phyloP scores from a whole-genome alignment of 257 asterid genomes.

The Fraxinus pennsylvanica region DNA sequence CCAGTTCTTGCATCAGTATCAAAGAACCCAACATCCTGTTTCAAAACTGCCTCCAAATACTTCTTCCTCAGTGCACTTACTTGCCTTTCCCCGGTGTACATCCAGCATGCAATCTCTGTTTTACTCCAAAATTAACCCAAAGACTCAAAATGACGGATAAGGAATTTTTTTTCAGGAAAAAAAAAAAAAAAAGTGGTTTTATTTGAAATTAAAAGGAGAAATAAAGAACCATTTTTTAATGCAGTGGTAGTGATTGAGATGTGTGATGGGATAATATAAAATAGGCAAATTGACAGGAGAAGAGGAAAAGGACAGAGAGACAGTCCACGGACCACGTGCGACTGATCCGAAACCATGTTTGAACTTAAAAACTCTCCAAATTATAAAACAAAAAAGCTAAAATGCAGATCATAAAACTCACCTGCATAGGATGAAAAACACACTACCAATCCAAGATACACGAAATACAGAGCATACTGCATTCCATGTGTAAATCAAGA shows the following conservation, averaged over 20 bases:
- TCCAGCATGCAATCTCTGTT: constrained; percentile 96
- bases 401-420: constrained; percentile 43
- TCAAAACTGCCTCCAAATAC: constrained; percentile 90
- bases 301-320: constrained; percentile 61
- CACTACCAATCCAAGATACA: constrained; percentile 87
- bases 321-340: constrained; percentile 98
- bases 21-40: constrained; percentile 98
- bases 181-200: not conserved
- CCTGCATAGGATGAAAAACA: constrained; percentile 98
- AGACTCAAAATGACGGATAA: not conserved
- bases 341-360: constrained; percentile 39
- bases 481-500: constrained; percentile 15
- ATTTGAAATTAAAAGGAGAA: not conserved
- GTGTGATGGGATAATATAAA: constrained; percentile 49
- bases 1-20: constrained; percentile 99
- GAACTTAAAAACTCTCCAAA: not conserved
- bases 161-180: not conserved
- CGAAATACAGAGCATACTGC: constrained; percentile 97
- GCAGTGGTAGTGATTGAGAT: constrained; percentile 57
- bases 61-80: constrained; percentile 81
- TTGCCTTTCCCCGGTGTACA: constrained; percentile 96
- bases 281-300: constrained; percentile 57
- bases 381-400: not conserved
- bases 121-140: constrained; percentile 9
- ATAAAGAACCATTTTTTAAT: constrained; percentile 25